Base-by-base conservation (phyloP, 495 filamentous ascomycete genomes). In the Annulohypoxylon moriforme region DNA sequence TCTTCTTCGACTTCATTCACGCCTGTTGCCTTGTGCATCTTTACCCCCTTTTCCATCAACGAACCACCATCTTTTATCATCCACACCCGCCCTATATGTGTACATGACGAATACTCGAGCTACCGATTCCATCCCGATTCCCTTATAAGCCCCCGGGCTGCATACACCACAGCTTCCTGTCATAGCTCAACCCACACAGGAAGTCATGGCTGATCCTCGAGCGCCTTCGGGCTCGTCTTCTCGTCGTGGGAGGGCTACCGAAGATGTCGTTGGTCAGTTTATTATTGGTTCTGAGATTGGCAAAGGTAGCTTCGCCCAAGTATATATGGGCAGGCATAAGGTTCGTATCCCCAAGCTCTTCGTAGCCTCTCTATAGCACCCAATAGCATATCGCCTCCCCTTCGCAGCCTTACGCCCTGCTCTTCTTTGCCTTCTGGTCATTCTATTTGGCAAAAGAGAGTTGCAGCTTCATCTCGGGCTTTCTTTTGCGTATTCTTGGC, bases 301-400 rank as follows among this genome's bases (percentile, higher is more conserved):
- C 57, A 93, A 93, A 83, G 94, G 94, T 40, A 98, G 94, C 86
- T 98, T 98, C 84, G 94, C 94, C 65, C 93, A 92, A 60, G 94
- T 98, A 68, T 98, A 94, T 78, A 88, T 90, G 78, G 94, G 92
- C 73, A 88, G 89, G 44, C 93, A 96, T 78, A 90, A 89, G 80
- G 94, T 96, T 83, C 83, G 91, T 87, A 71, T 53, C 59, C 24
- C 49, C 46, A 55, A 40, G 40, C 56, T 29, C 55, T 33, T 31
- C 55, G 25, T 47, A 42, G 42, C 16, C 18, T 10, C 47, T 38
- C 22, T 61, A 53, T 71, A 24, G n/a, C 33, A 40, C 36, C 36
- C 60, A 25, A 31, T 49, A 49, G 47, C 22, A 52, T n/a, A 55
- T 42, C 25, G 59, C 38, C 70, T 60, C 50, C 27, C 64, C 58